Percentiles rank a stretch among this genome's conserved stretches.
phyloP scores from a whole-genome alignment of 2,329 filamentous ascomycete species.

The Colletotrichum tabaci region DNA sequence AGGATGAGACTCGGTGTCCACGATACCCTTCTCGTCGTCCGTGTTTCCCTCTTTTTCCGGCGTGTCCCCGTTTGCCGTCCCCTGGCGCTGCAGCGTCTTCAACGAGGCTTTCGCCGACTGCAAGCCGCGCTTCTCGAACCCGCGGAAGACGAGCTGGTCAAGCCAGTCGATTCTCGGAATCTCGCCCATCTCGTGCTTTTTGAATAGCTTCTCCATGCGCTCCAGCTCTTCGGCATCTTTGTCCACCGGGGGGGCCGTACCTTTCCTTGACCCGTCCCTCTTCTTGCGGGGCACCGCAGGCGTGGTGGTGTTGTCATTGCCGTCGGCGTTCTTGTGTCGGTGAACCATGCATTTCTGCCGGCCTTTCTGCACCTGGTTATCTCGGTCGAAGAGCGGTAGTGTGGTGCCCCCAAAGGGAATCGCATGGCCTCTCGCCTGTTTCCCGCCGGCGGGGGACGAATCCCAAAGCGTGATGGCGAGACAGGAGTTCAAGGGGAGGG shows the following conservation, averaged over 20 bases:
- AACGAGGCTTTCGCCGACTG: constrained; percentile 75
- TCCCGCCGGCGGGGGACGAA: constrained; percentile 82
- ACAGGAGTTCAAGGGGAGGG: constrained; percentile 84
- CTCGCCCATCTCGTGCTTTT: constrained; percentile 98
- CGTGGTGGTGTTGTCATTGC: constrained; percentile 83
- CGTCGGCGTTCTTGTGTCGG: constrained; percentile 87
- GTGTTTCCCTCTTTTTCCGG: constrained; percentile 46
- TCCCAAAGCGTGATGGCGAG: constrained; percentile 98
- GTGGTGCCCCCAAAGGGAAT: constrained; percentile 97
- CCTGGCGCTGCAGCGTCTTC: constrained; percentile 69
- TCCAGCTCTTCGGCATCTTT: constrained; percentile 89
- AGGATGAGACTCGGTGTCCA: constrained; percentile 62
- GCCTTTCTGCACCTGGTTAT: constrained; percentile 92
- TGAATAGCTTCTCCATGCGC: constrained; percentile 89
- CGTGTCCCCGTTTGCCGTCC: constrained; percentile 58
- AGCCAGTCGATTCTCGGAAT: constrained; percentile 95
- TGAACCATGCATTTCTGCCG: constrained; percentile 92
- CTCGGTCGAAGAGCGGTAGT: constrained; percentile 89
- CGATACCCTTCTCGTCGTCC: constrained; percentile 48
- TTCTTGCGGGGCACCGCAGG: constrained; percentile 76
- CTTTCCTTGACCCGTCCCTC: constrained; percentile 63
- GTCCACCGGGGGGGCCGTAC: constrained; percentile 68
- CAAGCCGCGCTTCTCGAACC: constrained; percentile 83
- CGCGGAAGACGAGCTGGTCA: constrained; percentile 92
- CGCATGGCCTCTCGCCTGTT: constrained; percentile 80